Percentiles rank a stretch among this genome's conserved stretches.
Conservation (phyloP, 2,329 filamentous ascomycete genomes). For the Annulohypoxylon truncatum region DNA sequence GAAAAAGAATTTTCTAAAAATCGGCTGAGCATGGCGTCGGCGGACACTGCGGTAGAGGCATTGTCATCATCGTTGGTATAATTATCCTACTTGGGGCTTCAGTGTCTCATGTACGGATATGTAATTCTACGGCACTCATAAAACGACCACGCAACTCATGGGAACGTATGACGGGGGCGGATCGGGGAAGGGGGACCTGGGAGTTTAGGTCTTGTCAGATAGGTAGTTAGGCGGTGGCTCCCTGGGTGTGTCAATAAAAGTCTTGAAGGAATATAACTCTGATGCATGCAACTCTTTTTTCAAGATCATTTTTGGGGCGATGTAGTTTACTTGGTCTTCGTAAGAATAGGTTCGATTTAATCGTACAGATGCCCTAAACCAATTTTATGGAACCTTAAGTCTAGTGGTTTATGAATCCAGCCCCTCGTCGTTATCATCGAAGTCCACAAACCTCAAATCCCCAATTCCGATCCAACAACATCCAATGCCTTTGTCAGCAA, state of each 20-base stretch:
- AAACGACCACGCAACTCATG: conserved; percentile 25
- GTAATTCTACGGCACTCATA: conserved; percentile 19
- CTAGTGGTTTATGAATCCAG: neutral
- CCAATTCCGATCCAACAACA: conserved; percentile 69
- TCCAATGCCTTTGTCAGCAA: conserved; percentile 71
- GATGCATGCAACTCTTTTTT: neutral
- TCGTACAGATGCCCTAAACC: neutral
- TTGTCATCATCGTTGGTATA: conserved; percentile 10
- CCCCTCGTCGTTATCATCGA: neutral
- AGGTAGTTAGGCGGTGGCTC: neutral
- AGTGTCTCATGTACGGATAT: conserved; percentile 9
- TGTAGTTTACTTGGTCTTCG: neutral
- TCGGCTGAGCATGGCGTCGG: conserved; percentile 38
- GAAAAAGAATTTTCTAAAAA: conserved; percentile 11
- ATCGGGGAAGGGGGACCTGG: neutral
- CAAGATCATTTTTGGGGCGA: neutral
- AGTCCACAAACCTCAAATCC: conserved; percentile 45
- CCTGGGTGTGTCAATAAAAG: neutral
- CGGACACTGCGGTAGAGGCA: conserved; percentile 18
- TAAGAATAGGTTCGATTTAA: neutral
- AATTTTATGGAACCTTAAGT: neutral
- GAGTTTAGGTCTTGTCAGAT: neutral
- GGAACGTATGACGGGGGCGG: neutral
- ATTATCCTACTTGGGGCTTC: neutral
- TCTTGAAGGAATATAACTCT: neutral